phyloP scores from a whole-genome alignment of 805 yeast species.

The Zygosaccharomyces rouxii region DNA sequence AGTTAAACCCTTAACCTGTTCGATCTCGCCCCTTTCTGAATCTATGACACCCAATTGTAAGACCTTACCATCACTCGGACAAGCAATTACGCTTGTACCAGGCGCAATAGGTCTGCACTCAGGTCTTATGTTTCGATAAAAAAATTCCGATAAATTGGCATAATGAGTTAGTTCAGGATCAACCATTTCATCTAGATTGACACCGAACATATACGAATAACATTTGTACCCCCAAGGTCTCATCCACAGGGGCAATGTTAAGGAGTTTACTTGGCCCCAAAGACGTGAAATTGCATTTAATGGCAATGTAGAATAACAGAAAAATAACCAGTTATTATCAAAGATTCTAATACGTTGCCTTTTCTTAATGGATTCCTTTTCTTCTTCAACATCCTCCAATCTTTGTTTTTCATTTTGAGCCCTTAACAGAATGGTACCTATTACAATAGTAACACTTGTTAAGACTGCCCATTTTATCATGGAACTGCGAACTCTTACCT shows the following conservation, averaged over 20 bases:
- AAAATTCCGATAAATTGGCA: constrained; percentile 82
- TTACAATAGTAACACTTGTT: constrained; percentile 29
- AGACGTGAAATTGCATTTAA: constrained; percentile 83
- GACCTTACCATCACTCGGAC: constrained; percentile 93
- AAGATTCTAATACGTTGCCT: constrained; percentile 40
- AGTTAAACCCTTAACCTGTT: constrained; percentile 95
- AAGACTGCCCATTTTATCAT: constrained; percentile 29
- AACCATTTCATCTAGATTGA: constrained; percentile 79
- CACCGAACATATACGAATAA: constrained; percentile 80
- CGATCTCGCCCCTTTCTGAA: constrained; percentile 73
- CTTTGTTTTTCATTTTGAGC: constrained; percentile 31
- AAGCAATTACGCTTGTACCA: constrained; percentile 57
- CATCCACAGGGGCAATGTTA: constrained; percentile 82
- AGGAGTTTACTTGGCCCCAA: constrained; percentile 89
- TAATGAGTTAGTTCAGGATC: constrained; percentile 74
- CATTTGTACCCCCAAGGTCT: constrained; percentile 76
- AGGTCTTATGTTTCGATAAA: constrained; percentile 74
- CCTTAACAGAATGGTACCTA: constrained; percentile 25
- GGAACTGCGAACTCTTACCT: constrained; percentile 3
- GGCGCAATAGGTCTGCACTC: constrained; percentile 72
- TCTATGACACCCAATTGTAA: constrained; percentile 74
- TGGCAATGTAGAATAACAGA: constrained; percentile 86
- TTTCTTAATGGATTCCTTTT: constrained; percentile 46
- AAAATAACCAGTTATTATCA: constrained; percentile 72
- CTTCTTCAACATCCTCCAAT: constrained; percentile 21